Evolutionary conservation across 345 rosid genomes (phyloP).

Genomic region (Schrenkiella parvula): DNA sequence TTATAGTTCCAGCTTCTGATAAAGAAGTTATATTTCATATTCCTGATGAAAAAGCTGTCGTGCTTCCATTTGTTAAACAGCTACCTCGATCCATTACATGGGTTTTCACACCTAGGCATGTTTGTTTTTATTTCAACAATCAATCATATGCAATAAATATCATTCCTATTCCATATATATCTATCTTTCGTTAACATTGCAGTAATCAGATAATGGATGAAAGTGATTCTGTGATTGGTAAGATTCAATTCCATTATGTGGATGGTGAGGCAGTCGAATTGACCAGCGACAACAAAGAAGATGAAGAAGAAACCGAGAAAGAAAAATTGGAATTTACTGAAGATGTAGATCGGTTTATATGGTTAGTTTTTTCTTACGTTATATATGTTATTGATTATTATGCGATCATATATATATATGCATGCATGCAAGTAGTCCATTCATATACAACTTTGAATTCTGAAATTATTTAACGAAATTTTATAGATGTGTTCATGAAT

Average conservation of each 20-base stretch:
- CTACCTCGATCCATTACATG: slow-evolving; percentile 5
- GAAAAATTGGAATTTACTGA: background rate
- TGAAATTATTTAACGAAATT: background rate
- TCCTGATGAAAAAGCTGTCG: background rate
- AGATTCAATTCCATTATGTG: slow-evolving; percentile 1
- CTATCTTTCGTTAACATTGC: background rate
- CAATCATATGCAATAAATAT: background rate
- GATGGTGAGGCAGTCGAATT: background rate
- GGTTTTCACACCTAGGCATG: slow-evolving; percentile 7
- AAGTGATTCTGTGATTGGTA: slow-evolving; percentile 20
- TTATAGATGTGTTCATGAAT: background rate
- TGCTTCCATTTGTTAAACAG: slow-evolving; percentile 15
- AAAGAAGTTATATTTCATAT: background rate
- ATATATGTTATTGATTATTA: slow-evolving; percentile 2
- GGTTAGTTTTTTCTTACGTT: slow-evolving; percentile 17
- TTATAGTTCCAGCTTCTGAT: too few relatives aligned
- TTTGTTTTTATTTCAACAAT: background rate
- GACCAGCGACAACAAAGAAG: background rate
- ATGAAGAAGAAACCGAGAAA: background rate
- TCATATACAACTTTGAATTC: background rate
- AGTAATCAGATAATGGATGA: slow-evolving; percentile 15
- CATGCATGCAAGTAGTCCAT: background rate
- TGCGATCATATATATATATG: background rate
- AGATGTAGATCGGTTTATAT: slow-evolving; percentile 8
- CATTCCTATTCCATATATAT: background rate